Percentiles rank a stretch among this genome's conserved stretches.
Evolutionary conservation across 331 rosid species (phyloP).

Genomic region (Dryas integrifolia): DNA sequence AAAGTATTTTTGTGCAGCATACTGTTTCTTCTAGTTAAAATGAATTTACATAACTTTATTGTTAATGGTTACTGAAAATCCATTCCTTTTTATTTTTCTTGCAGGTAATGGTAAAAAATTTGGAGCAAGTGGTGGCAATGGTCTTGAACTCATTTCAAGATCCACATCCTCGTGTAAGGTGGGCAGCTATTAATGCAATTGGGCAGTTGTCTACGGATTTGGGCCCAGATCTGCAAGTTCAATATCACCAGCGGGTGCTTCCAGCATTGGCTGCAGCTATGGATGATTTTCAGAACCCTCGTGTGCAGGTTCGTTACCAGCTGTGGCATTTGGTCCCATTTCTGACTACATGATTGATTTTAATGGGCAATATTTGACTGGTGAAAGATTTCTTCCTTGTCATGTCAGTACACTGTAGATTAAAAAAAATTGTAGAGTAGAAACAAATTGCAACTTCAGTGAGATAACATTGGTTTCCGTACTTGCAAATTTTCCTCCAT

Average conservation of each 20-base stretch:
- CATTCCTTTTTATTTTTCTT: background rate
- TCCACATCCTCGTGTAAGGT: slow-evolving; percentile 96
- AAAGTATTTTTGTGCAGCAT: background rate
- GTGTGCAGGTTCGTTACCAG: slow-evolving; percentile 68
- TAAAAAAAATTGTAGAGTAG: background rate
- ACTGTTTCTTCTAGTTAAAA: background rate
- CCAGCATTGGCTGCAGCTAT: slow-evolving; percentile 87
- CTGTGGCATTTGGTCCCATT: slow-evolving; percentile 6
- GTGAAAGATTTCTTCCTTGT: background rate
- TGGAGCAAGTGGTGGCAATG: slow-evolving; percentile 99
- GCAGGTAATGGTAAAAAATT: slow-evolving; percentile 84
- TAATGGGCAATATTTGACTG: background rate
- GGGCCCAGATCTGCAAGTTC: slow-evolving; percentile 94
- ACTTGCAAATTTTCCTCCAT: background rate
- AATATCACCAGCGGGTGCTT: slow-evolving; percentile 76
- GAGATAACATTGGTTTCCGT: background rate
- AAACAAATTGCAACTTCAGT: background rate
- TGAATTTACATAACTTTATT: background rate
- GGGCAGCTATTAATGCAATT: slow-evolving; percentile 98
- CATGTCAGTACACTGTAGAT: background rate
- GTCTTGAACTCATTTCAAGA: slow-evolving; percentile 85
- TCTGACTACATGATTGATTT: background rate
- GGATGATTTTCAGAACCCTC: slow-evolving; percentile 97
- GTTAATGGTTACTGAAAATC: slow-evolving; percentile 6
- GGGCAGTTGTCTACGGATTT: slow-evolving; percentile 94